Base-by-base conservation (phyloP, 2,329 filamentous ascomycete genomes). In the Beauveria australis region DNA sequence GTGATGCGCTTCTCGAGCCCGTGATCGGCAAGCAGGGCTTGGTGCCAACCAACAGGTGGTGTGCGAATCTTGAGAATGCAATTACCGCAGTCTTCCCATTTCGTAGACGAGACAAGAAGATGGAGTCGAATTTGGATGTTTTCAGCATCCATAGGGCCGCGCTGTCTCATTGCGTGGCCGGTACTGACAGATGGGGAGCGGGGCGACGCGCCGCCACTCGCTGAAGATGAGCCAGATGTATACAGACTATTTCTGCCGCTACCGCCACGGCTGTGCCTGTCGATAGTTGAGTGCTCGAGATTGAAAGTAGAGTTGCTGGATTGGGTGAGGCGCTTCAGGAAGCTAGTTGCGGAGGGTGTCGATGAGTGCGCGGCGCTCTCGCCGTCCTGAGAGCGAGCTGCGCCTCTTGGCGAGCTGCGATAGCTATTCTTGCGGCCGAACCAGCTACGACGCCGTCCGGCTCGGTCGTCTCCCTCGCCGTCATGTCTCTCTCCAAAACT, bases 31-130 rank as follows among this genome's bases (percentile, higher is more conserved):
- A 79, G 77, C 59, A 84, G 78, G 62, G 81, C 84, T 74, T 82
- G 83, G 47, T 77, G 77, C 72, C 81, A 82, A 7, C 83, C 83
- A 41, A 75, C 82, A 56, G 80, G 87, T n/a, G 91, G 89, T 19
- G 86, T 84, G 71, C 92, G 86, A 68, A 99, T 91, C 18, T 89
- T 91, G 62, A 99, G 77, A 43, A 86, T 81, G 63, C 92, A 95
- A 66, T 90, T 87, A 65, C 94, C 93, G 77, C 92, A 86, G 71
- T 97, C 92, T 63, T 91, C 87, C 94, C 94, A 99, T 71, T 93
- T 93, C 54, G 85, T 85, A 14, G 84, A 79, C 1, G 83, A 79
- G 62, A 92, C 88, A 54, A 93, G 86, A 53, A 90, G 80, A 72
- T 97, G 96, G 14, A 97, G 82, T 41, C 92, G 83, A 66, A 97